A percentile compares a stretch with the other conserved stretches of the same genome.
Evolutionary conservation across 495 filamentous ascomycete species (phyloP).

Genomic region (Collariella sp.): DNA sequence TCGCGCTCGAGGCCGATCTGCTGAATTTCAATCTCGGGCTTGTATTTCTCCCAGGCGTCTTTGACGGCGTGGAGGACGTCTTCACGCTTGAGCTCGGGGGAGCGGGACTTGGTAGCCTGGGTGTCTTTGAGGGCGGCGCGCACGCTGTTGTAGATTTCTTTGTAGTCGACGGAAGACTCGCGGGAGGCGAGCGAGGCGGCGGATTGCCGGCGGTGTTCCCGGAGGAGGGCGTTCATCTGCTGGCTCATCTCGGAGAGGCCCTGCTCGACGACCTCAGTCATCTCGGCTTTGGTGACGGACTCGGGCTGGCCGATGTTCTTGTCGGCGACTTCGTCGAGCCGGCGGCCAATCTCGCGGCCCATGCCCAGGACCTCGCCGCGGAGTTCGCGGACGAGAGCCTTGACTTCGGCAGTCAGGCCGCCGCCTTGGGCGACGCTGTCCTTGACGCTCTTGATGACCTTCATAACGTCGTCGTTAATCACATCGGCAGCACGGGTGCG

Average conservation of each 20-base stretch:
- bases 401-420: slow-evolving; percentile 80
- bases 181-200: slow-evolving; percentile 24
- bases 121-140: slow-evolving; percentile 66
- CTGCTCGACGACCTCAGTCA: slow-evolving; percentile 67
- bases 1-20: slow-evolving; percentile 83
- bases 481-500: slow-evolving; percentile 32
- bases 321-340: slow-evolving; percentile 59
- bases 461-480: slow-evolving; percentile 61
- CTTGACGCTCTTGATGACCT: slow-evolving; percentile 73
- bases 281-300: slow-evolving; percentile 54
- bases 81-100: slow-evolving; percentile 49
- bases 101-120: slow-evolving; percentile 40
- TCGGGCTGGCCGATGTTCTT: slow-evolving; percentile 42
- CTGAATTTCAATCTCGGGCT: slow-evolving; percentile 82
- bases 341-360: slow-evolving; percentile 78
- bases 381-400: slow-evolving; percentile 77
- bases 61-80: slow-evolving; percentile 77
- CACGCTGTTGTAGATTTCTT: slow-evolving; percentile 74
- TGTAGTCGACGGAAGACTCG: slow-evolving; percentile 48
- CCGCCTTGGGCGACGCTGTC: slow-evolving; percentile 79
- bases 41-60: slow-evolving; percentile 85
- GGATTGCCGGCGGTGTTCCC: slow-evolving; percentile 65
- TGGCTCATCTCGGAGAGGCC: slow-evolving; percentile 70
- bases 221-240: slow-evolving; percentile 66
- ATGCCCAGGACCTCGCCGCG: slow-evolving; percentile 89